A percentile compares a stretch with the other conserved stretches of the same genome.
Evolutionary conservation across 2,329 filamentous ascomycete species (phyloP).

Genomic region (Falciphora oryzae): DNA sequence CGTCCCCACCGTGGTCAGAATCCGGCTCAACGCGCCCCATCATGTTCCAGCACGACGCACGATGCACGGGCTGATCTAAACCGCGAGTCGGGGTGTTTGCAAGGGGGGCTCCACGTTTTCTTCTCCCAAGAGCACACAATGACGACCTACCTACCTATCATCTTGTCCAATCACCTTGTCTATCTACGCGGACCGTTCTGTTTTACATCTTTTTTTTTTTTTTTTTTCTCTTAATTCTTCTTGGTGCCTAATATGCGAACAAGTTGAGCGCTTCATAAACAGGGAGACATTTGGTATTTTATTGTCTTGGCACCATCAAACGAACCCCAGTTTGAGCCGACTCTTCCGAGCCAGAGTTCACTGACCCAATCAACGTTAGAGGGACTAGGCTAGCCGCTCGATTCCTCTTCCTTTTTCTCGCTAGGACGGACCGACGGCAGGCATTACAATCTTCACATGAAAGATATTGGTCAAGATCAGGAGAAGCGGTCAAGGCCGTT

Average conservation of each 20-base stretch:
- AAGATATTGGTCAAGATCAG: background rate
- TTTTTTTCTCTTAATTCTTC: background rate
- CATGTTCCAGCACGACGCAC: background rate
- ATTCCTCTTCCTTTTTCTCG: conserved; percentile 4
- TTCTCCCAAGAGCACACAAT: background rate
- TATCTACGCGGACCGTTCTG: background rate
- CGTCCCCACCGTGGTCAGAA: background rate
- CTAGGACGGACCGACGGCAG: background rate
- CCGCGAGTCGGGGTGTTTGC: background rate
- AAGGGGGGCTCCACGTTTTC: background rate
- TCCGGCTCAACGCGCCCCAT: background rate
- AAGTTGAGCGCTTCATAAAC: background rate
- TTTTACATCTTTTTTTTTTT: background rate
- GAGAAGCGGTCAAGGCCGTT: background rate
- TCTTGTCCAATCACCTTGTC: background rate
- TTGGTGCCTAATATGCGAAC: background rate
- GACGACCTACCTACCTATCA: background rate
- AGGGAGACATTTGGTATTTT: background rate
- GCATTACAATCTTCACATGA: background rate
- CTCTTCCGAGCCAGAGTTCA: background rate
- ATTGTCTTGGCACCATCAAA: background rate
- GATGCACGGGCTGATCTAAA: background rate
- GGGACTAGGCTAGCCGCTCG: background rate
- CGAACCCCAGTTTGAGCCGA: background rate
- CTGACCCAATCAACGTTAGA: background rate